Evolutionary conservation across 2,329 filamentous ascomycete species (phyloP).

Genomic region (Neonectria magnoliae): DNA sequence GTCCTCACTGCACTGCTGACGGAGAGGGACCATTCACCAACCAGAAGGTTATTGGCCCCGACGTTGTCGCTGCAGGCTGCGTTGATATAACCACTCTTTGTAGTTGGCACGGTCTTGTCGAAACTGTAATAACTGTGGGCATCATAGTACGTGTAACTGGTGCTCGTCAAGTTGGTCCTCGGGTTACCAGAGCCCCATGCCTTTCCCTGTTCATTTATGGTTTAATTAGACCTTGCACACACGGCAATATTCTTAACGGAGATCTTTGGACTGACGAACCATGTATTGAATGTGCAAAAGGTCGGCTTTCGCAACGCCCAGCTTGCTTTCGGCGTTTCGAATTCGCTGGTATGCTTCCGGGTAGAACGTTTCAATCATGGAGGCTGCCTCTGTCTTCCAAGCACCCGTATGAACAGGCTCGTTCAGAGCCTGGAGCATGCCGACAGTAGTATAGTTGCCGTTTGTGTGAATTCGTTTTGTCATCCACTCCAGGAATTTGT

Average conservation of each 20-base stretch:
- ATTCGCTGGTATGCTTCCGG: slow-evolving; percentile 49
- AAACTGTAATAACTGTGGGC: slow-evolving; percentile 52
- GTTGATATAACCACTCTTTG: slow-evolving; percentile 53
- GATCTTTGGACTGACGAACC: slow-evolving; percentile 34
- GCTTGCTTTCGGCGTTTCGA: slow-evolving; percentile 56
- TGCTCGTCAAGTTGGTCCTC: no score
- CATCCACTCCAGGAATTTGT: slow-evolving; percentile 65
- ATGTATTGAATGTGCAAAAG: slow-evolving; percentile 63
- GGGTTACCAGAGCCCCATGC: no score
- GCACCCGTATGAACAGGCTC: slow-evolving; percentile 59
- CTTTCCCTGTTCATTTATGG: no score
- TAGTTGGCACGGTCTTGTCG: slow-evolving; percentile 43
- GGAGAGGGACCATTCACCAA: slow-evolving; percentile 68
- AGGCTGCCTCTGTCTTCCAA: slow-evolving; percentile 33
- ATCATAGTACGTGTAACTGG: no score
- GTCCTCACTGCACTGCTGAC: slow-evolving; percentile 60
- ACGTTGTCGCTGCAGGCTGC: slow-evolving; percentile 60
- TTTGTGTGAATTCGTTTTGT: slow-evolving; percentile 61
- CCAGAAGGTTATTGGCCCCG: slow-evolving; percentile 54
- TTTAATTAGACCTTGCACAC: no score
- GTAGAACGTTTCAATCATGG: slow-evolving; percentile 42
- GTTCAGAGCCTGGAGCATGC: slow-evolving; percentile 68
- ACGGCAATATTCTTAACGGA: no score
- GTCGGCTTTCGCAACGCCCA: slow-evolving; percentile 54
- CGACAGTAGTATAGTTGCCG: slow-evolving; percentile 62